These are phyloP conservation scores for Silene coronaria DNA, from an alignment of 179 eudicot species.

Conservation along the genomic window DNA sequence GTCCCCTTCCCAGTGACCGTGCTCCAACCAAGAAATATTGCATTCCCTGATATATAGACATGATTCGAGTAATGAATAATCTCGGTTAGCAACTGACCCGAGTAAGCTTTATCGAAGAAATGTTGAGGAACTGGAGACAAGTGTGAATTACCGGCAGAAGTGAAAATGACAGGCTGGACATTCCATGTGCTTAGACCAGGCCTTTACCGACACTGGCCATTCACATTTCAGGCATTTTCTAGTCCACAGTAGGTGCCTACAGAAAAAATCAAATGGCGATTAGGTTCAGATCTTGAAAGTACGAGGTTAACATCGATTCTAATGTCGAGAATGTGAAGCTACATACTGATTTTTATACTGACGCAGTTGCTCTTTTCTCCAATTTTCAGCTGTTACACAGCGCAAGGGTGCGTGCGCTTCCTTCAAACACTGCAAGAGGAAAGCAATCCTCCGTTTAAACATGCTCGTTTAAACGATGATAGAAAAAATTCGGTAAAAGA, in stretches of 20 bases:
- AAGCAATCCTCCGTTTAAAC: not conserved
- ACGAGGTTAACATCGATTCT: not conserved
- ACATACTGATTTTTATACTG: constrained; percentile 15
- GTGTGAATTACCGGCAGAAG: constrained; percentile 21
- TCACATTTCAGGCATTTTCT: constrained; percentile 19
- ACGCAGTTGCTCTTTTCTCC: not conserved
- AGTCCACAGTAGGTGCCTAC: not conserved
- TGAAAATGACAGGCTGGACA: constrained; percentile 16
- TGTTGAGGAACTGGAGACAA: not conserved
- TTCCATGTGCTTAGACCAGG: not conserved
- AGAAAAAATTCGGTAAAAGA: not conserved
- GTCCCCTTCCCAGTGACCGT: constrained; percentile 15
- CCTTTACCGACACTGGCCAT: not conserved
- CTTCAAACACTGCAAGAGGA: constrained; percentile 20
- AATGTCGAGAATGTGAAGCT: not conserved
- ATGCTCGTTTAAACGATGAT: not conserved
- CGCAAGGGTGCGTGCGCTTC: constrained; percentile 24
- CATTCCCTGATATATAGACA: constrained; percentile 14
- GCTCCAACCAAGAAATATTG: constrained; percentile 11
- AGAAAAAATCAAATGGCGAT: not conserved
- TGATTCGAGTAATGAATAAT: too few relatives aligned
- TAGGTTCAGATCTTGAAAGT: not conserved
- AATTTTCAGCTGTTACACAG: constrained; percentile 4
- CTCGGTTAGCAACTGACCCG: not conserved
- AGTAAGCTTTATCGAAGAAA: not conserved